phyloP scores from a whole-genome alignment of 139 green algal genomes.

The Coccomyxa sp. region DNA sequence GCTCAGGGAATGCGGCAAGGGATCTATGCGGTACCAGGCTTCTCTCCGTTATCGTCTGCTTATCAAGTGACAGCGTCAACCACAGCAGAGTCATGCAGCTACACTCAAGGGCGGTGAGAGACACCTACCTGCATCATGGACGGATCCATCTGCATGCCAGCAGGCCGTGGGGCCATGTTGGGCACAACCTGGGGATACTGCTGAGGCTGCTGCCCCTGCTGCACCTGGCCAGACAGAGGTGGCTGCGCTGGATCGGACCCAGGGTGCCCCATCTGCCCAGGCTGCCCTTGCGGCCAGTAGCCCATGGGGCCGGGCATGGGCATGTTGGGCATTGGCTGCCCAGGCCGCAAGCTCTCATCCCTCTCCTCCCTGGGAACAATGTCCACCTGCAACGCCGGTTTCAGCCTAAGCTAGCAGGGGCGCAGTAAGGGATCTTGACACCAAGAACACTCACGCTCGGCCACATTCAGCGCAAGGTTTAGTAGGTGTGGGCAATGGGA shows the following conservation, averaged over 20 bases:
- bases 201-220: conserved; percentile 7
- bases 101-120: too few species aligned
- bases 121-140: neutral
- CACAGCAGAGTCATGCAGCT: too few species aligned
- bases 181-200: neutral
- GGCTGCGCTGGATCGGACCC: neutral
- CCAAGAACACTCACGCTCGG: neutral
- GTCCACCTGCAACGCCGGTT: conserved; percentile 48
- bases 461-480: neutral
- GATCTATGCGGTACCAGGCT: too few species aligned
- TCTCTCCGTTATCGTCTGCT: too few species aligned
- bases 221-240: neutral
- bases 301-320: neutral
- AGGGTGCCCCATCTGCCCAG: neutral
- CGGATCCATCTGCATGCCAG: neutral
- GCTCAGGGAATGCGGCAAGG: too few species aligned
- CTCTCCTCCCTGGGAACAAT: conserved; percentile 84
- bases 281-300: neutral
- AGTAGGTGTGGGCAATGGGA: neutral
- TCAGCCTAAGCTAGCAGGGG: neutral
- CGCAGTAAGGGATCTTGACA: neutral
- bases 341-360: neutral
- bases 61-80: too few species aligned
- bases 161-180: neutral
- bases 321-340: neutral